A percentile compares a stretch with the other conserved stretches of the same genome.
Evolutionary conservation across 768 basidiomycete species (phyloP).

Genomic region (Hortiboletus flavorubellus): DNA sequence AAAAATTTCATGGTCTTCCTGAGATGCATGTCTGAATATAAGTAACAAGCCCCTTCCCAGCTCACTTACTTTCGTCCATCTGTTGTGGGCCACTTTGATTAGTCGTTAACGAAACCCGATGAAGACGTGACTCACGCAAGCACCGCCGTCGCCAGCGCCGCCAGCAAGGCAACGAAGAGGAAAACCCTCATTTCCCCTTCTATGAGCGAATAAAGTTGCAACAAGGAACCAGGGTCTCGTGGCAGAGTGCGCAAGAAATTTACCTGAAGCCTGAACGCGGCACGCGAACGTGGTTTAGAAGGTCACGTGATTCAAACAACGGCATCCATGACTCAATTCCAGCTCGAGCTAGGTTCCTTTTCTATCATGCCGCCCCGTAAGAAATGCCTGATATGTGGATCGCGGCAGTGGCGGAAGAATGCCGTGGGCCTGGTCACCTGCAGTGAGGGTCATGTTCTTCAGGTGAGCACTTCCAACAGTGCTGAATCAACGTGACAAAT

Average conservation of each 20-base stretch:
- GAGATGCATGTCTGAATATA: slow-evolving; percentile 4
- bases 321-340: not conserved
- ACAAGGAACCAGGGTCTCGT: not conserved
- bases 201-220: not conserved
- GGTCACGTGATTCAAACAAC: slow-evolving; percentile 10
- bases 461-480: slow-evolving; percentile 47
- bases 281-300: not conserved
- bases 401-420: slow-evolving; percentile 86
- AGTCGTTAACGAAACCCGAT: not conserved
- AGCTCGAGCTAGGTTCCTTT: not conserved
- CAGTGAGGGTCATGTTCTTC: slow-evolving; percentile 87
- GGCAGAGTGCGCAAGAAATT: not conserved
- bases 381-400: slow-evolving; percentile 77
- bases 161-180: slow-evolving; percentile 45
- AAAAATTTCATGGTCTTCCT: slow-evolving; percentile 97
- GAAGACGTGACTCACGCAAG: slow-evolving; percentile 51
- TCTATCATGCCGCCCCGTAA: slow-evolving; percentile 52
- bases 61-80: slow-evolving; percentile 66
- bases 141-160: slow-evolving; percentile 49
- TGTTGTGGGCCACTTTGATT: slow-evolving; percentile 25
- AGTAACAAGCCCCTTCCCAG: not conserved
- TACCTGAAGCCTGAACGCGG: not conserved
- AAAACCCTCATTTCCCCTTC: slow-evolving; percentile 47
- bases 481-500: not conserved
- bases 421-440: slow-evolving; percentile 80